Percentiles rank a stretch among this genome's conserved stretches.
Conservation (phyloP, 2,329 filamentous ascomycete species). For the Penicillium decumbens region DNA sequence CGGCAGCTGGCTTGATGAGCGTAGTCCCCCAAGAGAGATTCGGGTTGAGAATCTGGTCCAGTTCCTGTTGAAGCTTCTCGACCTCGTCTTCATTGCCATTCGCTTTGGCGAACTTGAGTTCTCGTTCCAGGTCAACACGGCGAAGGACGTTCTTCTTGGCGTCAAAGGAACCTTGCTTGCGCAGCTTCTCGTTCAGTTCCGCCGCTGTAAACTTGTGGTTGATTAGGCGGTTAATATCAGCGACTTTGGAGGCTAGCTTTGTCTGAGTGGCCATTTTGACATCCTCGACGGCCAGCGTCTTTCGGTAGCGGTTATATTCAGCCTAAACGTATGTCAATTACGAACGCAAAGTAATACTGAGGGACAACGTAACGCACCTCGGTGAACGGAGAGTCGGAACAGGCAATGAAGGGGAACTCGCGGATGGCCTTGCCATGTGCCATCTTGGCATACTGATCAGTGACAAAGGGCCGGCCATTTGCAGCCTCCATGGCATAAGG, state of each 20-base stretch:
- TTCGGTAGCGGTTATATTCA: constrained; percentile 78
- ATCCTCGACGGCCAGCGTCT: constrained; percentile 66
- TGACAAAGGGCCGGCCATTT: constrained; percentile 72
- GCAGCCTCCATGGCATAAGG: constrained; percentile 75
- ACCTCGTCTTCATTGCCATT: constrained; percentile 59
- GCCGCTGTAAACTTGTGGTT: constrained; percentile 76
- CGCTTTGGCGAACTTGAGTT: constrained; percentile 62
- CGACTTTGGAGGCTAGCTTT: constrained; percentile 65
- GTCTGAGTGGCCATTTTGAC: constrained; percentile 69
- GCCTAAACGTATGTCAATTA: constrained; percentile 43
- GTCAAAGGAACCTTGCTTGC: constrained; percentile 63
- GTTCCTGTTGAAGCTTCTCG: constrained; percentile 47
- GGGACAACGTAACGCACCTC: constrained; percentile 54
- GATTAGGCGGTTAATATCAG: constrained; percentile 74
- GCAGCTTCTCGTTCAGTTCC: constrained; percentile 75
- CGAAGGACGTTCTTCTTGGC: constrained; percentile 63
- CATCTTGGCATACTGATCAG: constrained; percentile 76
- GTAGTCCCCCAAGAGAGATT: constrained; percentile 70
- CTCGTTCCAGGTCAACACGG: constrained; percentile 61
- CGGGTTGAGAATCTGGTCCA: constrained; percentile 47
- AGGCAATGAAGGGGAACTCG: constrained; percentile 84
- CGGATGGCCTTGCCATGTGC: constrained; percentile 78
- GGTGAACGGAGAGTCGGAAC: constrained; percentile 80
- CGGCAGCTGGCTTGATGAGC: constrained; percentile 54
- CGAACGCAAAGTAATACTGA: not conserved